Base-by-base conservation (phyloP, 2,329 filamentous ascomycete genomes). In the Coniochaeta prunicola region DNA sequence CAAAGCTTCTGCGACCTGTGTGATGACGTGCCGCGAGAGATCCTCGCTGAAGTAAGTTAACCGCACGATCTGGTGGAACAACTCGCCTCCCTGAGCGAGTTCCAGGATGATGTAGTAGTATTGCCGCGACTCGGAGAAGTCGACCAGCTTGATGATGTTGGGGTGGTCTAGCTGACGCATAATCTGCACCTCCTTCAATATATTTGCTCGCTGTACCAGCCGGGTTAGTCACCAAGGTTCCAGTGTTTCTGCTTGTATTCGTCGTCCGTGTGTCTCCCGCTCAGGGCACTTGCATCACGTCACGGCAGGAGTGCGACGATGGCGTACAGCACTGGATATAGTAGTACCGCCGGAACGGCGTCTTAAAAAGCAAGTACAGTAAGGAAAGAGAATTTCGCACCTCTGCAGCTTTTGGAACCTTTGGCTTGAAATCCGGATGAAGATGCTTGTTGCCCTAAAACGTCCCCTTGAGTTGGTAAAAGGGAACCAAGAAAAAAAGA, bases 41-140 rank as follows among this genome's bases (percentile, higher is more conserved):
- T 97, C 88, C 73, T 99, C 94, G 77, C 93, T 97, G 71, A 99
- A 99, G 73, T 97, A 99, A 15, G 94, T 99, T 71, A 99, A 85
- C 65, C 93, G 89, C 57, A 99, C 94, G 66, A 99, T 97, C 72
- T 97, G 93, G 73, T 99, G 94, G 80, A 99, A 99, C 12, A 99
- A 80, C 76, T 99, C 94, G 69, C 94, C 94, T 60, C 94, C 94
- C 0, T 92, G 92, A 59, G 93, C 96, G 48, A 97, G 82, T 75
- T 99, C 94, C 42, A 99, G 85, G 48, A 99, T 87, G 66, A 99
- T 97, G 77, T 96, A 99, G 76, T 97, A 97, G 72, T 97, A 97
- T 73, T 97, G 92, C 60, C 84, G 83, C 1, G 92, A 96, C 74
- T 99, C 94, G 63, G 89, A 89, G 70, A 97, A 97, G 68, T 96